Base-by-base conservation (phyloP, 345 rosid genomes). In the Trapa bicornis region DNA sequence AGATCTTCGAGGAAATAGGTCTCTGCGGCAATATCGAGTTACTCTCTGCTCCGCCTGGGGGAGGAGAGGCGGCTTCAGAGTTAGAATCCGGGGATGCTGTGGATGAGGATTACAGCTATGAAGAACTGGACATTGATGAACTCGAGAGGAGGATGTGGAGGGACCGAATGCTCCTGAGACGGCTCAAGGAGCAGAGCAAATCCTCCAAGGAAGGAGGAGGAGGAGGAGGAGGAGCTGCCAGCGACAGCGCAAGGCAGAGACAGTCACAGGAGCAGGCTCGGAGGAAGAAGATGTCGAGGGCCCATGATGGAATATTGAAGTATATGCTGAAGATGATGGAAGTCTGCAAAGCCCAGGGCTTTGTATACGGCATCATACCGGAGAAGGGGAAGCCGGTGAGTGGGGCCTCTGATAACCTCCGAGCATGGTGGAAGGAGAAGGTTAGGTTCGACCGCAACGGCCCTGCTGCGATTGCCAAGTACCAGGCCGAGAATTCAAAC, bases 291-390 rank as follows among this genome's bases (percentile, higher is more conserved):
- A 89, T 89, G 96, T 86, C 96, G 0, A 81, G 96, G 60, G 92
- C 96, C 2, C 96, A 89, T 68, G 96, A 89, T 69, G 89, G 88
- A 58, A 89, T 89, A 65, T 72, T 89, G 76, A 89, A 86, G 64
- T 89, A 89, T 50, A 89, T 88, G 95, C 77, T 88, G 78, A 88
- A 86, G 70, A 88, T 88, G 95, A 88, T 88, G 96, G 96, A 88
- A 67, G 96, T 86, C 64, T 88, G 96, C 72, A 84, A 88, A 72
- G 96, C 96, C 58, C 96, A 88, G 65, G 96, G 96, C 41, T 88
- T 88, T 68, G 95, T 88, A 16, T 88, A 88, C 67, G 95, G 95
- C 39, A 86, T 89, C 73, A 89, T 89, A 68, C 92, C 92, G 38
- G 96, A 89, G 84, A 89, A 89, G 68, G 96, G 96, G 7, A 89